Conservation (phyloP, 1,284 basidiomycete genomes). For the Sparassis latifolia region DNA sequence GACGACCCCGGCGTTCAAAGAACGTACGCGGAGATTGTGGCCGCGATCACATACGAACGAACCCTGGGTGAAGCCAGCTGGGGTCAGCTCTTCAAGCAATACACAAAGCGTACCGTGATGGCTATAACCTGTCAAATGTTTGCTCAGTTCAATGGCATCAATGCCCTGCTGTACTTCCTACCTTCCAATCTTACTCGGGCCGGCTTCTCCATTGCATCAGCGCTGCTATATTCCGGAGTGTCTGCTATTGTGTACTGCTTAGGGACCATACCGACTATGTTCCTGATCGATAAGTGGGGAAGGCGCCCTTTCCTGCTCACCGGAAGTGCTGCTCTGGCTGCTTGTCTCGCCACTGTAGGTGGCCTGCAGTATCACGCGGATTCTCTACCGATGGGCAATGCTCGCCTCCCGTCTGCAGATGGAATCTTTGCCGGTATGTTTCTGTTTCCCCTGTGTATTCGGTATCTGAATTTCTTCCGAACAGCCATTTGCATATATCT, state of each 20-base stretch:
- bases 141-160: constrained; percentile 52
- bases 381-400: constrained; percentile 30
- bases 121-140: constrained; percentile 49
- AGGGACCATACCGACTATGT: constrained; percentile 52
- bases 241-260: constrained; percentile 52
- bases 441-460: constrained; percentile 15
- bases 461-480: neutral
- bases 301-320: constrained; percentile 43
- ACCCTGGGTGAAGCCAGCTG: constrained; percentile 35
- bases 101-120: constrained; percentile 38
- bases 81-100: constrained; percentile 40
- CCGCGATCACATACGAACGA: constrained; percentile 35
- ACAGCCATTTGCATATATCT: constrained; percentile 13
- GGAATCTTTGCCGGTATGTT: constrained; percentile 40
- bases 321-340: constrained; percentile 38
- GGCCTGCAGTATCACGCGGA: constrained; percentile 37
- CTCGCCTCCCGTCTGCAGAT: constrained; percentile 33
- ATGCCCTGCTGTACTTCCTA: constrained; percentile 50
- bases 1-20: constrained; percentile 31
- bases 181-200: constrained; percentile 45
- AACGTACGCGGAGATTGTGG: constrained; percentile 37
- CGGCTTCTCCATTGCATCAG: constrained; percentile 36
- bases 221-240: constrained; percentile 45
- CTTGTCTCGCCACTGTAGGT: constrained; percentile 36
- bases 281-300: constrained; percentile 50